Evolutionary conservation across 2,329 filamentous ascomycete species (phyloP).

Genomic region (Beauveria sp.): DNA sequence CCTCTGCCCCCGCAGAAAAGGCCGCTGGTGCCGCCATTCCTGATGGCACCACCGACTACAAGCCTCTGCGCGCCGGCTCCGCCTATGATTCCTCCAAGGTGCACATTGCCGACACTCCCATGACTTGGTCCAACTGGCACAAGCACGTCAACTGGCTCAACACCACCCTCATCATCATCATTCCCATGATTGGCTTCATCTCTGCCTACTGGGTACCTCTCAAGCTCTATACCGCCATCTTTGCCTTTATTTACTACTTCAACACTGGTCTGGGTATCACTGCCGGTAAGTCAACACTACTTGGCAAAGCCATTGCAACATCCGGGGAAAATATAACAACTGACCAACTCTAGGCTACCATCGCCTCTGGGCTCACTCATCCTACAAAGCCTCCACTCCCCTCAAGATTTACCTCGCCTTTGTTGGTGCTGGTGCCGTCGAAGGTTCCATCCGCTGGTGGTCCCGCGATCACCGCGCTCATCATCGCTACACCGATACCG

Average conservation of each 20-base stretch:
- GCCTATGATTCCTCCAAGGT: slow-evolving; percentile 58
- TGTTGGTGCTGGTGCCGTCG: slow-evolving; percentile 73
- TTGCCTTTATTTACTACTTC: slow-evolving; percentile 74
- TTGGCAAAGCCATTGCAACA: too few relatives aligned
- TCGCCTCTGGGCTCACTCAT: slow-evolving; percentile 78
- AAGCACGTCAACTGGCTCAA: slow-evolving; percentile 95
- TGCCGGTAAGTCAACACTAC: slow-evolving; percentile 47
- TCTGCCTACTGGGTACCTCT: slow-evolving; percentile 73
- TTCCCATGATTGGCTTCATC: slow-evolving; percentile 67
- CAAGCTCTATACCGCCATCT: slow-evolving; percentile 62
- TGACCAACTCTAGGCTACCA: slow-evolving; percentile 33
- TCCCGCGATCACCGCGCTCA: slow-evolving; percentile 79
- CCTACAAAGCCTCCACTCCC: slow-evolving; percentile 69
- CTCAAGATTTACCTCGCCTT: slow-evolving; percentile 77
- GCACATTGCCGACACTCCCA: slow-evolving; percentile 76
- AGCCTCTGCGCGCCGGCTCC: slow-evolving; percentile 35
- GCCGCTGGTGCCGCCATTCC: slow-evolving; percentile 36
- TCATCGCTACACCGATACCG: slow-evolving; percentile 87
- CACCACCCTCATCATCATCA: slow-evolving; percentile 68
- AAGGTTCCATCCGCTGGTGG: slow-evolving; percentile 88
- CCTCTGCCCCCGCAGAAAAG: slow-evolving; percentile 4
- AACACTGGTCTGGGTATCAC: slow-evolving; percentile 76
- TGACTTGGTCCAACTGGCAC: slow-evolving; percentile 79
- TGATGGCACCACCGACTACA: slow-evolving; percentile 50
- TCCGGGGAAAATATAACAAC: neutral